Evolutionary conservation across 495 filamentous ascomycete genomes (phyloP), one percentile per base, ranked within the genome.

Genomic region (Lepidopterella palustris): DNA sequence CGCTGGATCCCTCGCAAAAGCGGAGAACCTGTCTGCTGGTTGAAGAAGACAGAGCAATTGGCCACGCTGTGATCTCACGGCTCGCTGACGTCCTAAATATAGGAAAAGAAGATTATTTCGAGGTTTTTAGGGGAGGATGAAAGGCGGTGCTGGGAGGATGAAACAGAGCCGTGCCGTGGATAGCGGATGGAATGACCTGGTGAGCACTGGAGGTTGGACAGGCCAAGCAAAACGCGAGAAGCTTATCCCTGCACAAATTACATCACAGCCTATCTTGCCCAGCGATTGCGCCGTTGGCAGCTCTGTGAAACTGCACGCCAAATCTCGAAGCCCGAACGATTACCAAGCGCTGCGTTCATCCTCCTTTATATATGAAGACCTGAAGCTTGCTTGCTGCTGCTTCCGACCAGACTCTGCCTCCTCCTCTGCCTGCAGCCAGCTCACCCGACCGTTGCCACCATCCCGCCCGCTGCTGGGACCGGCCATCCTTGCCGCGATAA

Each of bases 181-280:
- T 18, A 24, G 47, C 15, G 47, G 47, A 25, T 18, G 47, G 26
- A 24, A 50, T 50, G 47, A 18, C 10, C 11, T 23, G 45, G 11
- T 18, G 45, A 21, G 45, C n/a, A n/a, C n/a, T n/a, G 24, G 45
- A 49, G n/a, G 47, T 27, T 15, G 47, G 47, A 27, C 47, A 42
- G 39, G 20, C 47, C n/a, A 50, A 27, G 21, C 21, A 13, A 13
- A 49, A 21, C 15, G 20, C 20, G 15, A 24, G 15, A 24, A 50
- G 15, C 47, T 50, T 5, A 50, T 50, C 47, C 47, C 24, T 50
- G 47, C 47, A 24, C 47, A 27, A 25, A 50, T 50, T 24, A 50
- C 47, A 25, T 50, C 47, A 50, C 25, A 24, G 47, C 47, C 47
- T 42, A 20, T 11, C 13, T 20, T 15, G 47, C 24, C 25, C 26